Conservation (phyloP, 2,329 filamentous ascomycete species). For the Colletotrichum kahawae region DNA sequence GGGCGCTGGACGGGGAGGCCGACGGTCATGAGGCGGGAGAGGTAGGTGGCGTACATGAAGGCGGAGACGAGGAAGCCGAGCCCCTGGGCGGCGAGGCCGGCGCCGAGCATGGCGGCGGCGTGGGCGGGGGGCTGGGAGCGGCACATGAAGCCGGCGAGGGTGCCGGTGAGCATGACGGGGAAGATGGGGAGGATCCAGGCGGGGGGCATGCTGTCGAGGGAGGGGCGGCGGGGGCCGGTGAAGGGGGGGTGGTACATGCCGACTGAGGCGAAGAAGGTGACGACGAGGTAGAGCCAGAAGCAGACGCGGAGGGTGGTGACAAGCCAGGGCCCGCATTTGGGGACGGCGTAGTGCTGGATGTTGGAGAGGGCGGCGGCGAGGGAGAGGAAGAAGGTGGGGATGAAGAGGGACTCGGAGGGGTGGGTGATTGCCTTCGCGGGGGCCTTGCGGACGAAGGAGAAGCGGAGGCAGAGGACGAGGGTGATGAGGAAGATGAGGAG, state of each 20-base stretch:
- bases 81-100: slow-evolving; percentile 65
- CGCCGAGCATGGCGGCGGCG: slow-evolving; percentile 59
- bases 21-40: slow-evolving; percentile 61
- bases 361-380: slow-evolving; percentile 64
- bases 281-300: slow-evolving; percentile 67
- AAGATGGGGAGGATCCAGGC: slow-evolving; percentile 69
- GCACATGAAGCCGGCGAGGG: slow-evolving; percentile 59
- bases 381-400: slow-evolving; percentile 66
- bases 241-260: slow-evolving; percentile 65
- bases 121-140: slow-evolving; percentile 49
- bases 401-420: slow-evolving; percentile 63
- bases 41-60: slow-evolving; percentile 65
- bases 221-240: slow-evolving; percentile 47
- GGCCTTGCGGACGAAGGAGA: slow-evolving; percentile 48
- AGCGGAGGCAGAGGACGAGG: slow-evolving; percentile 52
- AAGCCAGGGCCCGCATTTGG: slow-evolving; percentile 53
- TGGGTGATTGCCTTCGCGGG: slow-evolving; percentile 50
- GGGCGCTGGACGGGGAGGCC: slow-evolving; percentile 62
- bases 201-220: slow-evolving; percentile 59
- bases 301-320: slow-evolving; percentile 54
- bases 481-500: slow-evolving; percentile 56
- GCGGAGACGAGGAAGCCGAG: slow-evolving; percentile 63
- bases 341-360: slow-evolving; percentile 53
- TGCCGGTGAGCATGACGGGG: slow-evolving; percentile 67
- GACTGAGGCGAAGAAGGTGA: slow-evolving; percentile 58